A percentile compares a stretch with the other conserved stretches of the same genome.
phyloP scores from a whole-genome alignment of 495 filamentous ascomycete genomes.

The Neurospora sp. region DNA sequence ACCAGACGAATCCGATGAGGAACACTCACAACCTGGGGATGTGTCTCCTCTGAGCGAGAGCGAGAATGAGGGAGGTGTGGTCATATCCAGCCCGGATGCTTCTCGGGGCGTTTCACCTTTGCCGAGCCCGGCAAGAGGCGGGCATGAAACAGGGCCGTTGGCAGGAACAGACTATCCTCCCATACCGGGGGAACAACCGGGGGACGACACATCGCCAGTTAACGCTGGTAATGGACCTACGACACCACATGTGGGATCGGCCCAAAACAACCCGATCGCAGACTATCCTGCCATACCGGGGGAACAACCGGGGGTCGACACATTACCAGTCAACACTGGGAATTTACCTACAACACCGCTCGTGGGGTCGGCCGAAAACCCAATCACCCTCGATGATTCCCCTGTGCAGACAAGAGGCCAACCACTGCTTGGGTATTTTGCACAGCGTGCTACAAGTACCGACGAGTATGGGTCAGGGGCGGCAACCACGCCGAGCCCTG shows the following conservation, averaged over 20 bases:
- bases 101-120: not conserved
- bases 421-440: not conserved
- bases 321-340: not conserved
- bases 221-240: not conserved
- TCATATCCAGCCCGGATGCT: not conserved
- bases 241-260: not conserved
- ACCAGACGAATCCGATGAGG: slow-evolving; percentile 1
- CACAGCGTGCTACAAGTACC: not conserved
- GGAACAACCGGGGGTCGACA: not conserved
- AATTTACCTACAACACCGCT: not conserved
- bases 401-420: not conserved
- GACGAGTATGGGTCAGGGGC: not conserved
- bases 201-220: not conserved
- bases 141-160: not conserved
- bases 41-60: slow-evolving; percentile 10
- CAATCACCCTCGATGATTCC: slow-evolving; percentile 3
- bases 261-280: slow-evolving; percentile 3
- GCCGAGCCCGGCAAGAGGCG: not conserved
- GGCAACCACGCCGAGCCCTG: not conserved
- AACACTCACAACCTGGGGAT: not conserved
- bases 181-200: not conserved
- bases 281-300: not conserved
- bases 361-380: not conserved
- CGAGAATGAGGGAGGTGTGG: not conserved
- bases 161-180: not conserved